These are phyloP conservation scores for Ophiosphaerella herpotricha DNA, from an alignment of 2,329 filamentous ascomycete species.

Conservation along the genomic window DNA sequence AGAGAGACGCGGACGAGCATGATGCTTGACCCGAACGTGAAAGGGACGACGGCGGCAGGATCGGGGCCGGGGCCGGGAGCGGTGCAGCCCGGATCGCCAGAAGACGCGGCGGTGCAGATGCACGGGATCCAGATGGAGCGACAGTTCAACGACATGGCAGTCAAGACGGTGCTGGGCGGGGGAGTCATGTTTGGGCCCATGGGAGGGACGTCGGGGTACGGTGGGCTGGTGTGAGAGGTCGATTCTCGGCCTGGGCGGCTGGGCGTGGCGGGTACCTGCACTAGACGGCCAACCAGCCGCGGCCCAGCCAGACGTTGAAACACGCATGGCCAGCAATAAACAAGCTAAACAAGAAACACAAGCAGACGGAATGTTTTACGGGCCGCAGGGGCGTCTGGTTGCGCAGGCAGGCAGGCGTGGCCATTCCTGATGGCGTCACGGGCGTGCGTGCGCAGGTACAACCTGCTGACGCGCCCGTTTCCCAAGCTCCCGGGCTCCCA, in stretches of 20 bases:
- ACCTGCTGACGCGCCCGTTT: no score
- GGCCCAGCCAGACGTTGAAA: no score
- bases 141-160: conserved; percentile 17
- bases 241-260: no score
- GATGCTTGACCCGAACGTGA: conserved; percentile 16
- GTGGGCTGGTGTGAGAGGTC: conserved; percentile 7
- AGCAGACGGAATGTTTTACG: no score
- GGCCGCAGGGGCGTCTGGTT: no score
- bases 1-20: conserved; percentile 35
- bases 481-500: no score
- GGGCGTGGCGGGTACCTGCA: no score
- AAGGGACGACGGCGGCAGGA: no score
- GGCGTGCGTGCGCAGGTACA: neutral
- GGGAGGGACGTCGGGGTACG: conserved; percentile 11
- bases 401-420: no score
- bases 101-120: conserved; percentile 19
- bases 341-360: no score
- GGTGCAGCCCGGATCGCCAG: conserved; percentile 8
- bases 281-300: no score
- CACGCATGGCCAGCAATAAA: no score
- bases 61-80: neutral
- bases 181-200: conserved; percentile 14
- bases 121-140: conserved; percentile 20
- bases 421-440: neutral
- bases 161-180: conserved; percentile 15